Percentiles rank a stretch among this genome's conserved stretches.
phyloP scores from a whole-genome alignment of 805 yeast genomes.

The Saturnispora besseyi region DNA sequence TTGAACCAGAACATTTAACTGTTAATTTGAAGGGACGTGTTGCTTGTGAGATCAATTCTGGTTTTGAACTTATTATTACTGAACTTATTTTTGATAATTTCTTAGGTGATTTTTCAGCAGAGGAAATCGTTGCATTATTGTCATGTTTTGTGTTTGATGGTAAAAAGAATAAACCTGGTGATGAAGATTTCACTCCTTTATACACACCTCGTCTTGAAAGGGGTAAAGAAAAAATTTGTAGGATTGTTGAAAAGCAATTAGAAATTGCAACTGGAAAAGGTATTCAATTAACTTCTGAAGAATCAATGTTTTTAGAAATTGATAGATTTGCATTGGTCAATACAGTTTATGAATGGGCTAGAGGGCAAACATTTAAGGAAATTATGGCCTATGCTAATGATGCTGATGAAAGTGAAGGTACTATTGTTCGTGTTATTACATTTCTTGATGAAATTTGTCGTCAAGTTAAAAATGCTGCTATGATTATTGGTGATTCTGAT shows the following conservation, averaged over 20 bases:
- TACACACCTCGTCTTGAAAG: slow-evolving; percentile 72
- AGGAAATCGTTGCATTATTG: slow-evolving; percentile 90
- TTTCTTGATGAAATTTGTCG: slow-evolving; percentile 92
- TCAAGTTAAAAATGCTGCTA: slow-evolving; percentile 87
- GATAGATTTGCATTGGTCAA: slow-evolving; percentile 86
- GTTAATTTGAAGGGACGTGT: slow-evolving; percentile 87
- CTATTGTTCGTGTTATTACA: slow-evolving; percentile 91
- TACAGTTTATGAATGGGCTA: slow-evolving; percentile 97
- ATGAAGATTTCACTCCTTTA: slow-evolving; percentile 38
- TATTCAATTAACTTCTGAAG: slow-evolving; percentile 74
- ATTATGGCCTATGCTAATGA: slow-evolving; percentile 84
- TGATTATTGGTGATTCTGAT: slow-evolving; percentile 89
- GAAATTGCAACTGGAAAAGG: slow-evolving; percentile 56
- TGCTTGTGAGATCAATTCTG: slow-evolving; percentile 76
- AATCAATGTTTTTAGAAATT: slow-evolving; percentile 71
- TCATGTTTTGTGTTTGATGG: slow-evolving; percentile 95
- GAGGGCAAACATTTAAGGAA: slow-evolving; percentile 85
- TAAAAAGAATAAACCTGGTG: slow-evolving; percentile 35
- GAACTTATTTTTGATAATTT: slow-evolving; percentile 88
- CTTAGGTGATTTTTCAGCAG: slow-evolving; percentile 87
- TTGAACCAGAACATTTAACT: slow-evolving; percentile 59
- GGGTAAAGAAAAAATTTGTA: slow-evolving; percentile 59
- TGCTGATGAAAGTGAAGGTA: slow-evolving; percentile 67
- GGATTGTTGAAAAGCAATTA: slow-evolving; percentile 56
- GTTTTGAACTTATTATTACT: slow-evolving; percentile 84